A percentile compares a stretch with the other conserved stretches of the same genome.
Evolutionary conservation across 2,329 filamentous ascomycete genomes (phyloP).

Genomic region (Mycocentrospora acerina): DNA sequence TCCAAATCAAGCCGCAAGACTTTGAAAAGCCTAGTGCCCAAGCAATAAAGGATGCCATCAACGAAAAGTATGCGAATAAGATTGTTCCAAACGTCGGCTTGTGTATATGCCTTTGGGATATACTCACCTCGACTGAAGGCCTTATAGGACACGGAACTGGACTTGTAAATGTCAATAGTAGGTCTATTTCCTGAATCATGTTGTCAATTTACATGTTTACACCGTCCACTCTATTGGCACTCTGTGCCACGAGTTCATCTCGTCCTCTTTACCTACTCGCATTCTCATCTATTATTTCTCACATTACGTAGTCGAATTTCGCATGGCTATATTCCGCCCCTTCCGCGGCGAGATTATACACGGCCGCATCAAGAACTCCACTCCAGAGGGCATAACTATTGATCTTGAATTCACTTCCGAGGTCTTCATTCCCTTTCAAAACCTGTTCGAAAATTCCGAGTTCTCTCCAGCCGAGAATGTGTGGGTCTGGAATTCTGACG

Average conservation of each 20-base stretch:
- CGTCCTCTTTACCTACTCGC: no score
- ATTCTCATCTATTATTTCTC: slow-evolving; percentile 1
- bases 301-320: slow-evolving; percentile 73
- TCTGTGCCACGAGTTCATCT: no score
- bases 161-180: slow-evolving; percentile 91
- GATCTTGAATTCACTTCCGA: slow-evolving; percentile 93
- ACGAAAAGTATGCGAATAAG: slow-evolving; percentile 94
- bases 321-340: slow-evolving; percentile 88
- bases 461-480: slow-evolving; percentile 76
- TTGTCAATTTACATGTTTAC: no score
- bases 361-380: slow-evolving; percentile 77
- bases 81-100: slow-evolving; percentile 95
- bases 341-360: slow-evolving; percentile 93
- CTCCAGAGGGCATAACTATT: slow-evolving; percentile 72
- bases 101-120: slow-evolving; percentile 89
- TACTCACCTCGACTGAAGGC: slow-evolving; percentile 86
- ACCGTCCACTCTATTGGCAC: no score
- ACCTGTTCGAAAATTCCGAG: slow-evolving; percentile 49
- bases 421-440: slow-evolving; percentile 67
- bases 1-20: slow-evolving; percentile 87
- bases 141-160: slow-evolving; percentile 91
- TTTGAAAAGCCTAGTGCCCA: slow-evolving; percentile 80
- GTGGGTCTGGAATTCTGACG: slow-evolving; percentile 79
- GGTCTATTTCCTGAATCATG: neutral
- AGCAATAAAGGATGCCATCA: slow-evolving; percentile 95